Evolutionary conservation across 2,329 filamentous ascomycete species (phyloP), one percentile per base, ranked within the genome.

Genomic region (Gaeumannomyces sp.): DNA sequence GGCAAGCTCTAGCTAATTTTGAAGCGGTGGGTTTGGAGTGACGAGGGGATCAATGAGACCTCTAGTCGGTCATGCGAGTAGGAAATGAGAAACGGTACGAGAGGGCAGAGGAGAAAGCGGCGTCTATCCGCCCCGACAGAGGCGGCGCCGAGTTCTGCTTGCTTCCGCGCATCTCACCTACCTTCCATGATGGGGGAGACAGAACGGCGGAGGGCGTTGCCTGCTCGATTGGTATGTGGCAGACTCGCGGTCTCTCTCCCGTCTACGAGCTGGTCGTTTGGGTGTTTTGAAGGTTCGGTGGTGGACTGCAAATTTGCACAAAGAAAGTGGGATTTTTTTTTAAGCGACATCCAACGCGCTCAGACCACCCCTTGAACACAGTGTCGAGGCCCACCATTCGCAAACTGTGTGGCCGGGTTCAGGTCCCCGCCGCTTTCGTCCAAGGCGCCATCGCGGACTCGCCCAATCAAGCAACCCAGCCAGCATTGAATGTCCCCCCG

Each of bases 1-100:
- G 85, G 80, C 83, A 86, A 85, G 85, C 84, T 87, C 85, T 87
- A 87, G 85, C 85, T 84, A 80, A 78, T 79, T 79, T 84, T 77
- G 83, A 87, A 87, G 85, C 45, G 45, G 45, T 11, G 19, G 38
- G 45, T 11, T 45, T 53, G 45, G 45, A 53, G 22, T 7, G 19
- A n/a, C 45, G 2, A 16, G 7, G 10, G 19, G 45, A 22, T 11
- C n/a, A 22, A 14, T 25, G 22, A n/a, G 19, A 53, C 7, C 19
- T 25, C 45, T 53, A 3, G 19, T 45, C 13, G 38, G 45, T n/a
- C 45, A 25, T 53, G 14, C 1, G 6, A 11, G 22, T 14, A 53
- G 45, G 14, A 38, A 53, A 3, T 1, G 11, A 5, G 19, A 53
- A 53, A 53, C n/a, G 19, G 25, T 53, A 53, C 45, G 19, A n/a